phyloP scores from a whole-genome alignment of 1,284 basidiomycete species.

The Ceratobasidium sp. region DNA sequence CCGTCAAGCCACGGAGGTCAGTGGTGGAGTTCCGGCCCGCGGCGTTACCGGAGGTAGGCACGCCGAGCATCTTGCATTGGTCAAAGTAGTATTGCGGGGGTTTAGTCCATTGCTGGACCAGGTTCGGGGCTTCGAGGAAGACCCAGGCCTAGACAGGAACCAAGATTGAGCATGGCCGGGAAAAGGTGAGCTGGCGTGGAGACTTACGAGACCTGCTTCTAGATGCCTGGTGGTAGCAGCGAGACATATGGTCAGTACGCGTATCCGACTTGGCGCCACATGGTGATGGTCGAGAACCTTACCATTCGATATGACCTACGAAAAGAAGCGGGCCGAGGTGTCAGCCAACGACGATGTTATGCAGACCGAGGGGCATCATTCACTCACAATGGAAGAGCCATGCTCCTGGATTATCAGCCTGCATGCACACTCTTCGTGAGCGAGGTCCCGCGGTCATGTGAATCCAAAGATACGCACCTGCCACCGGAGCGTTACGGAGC shows the following conservation, averaged over 20 bases:
- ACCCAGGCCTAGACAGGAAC: constrained; percentile 61
- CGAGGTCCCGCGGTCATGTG: neutral
- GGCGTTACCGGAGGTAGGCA: constrained; percentile 79
- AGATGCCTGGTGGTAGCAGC: constrained; percentile 24
- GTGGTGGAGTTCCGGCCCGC: constrained; percentile 71
- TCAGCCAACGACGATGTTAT: neutral
- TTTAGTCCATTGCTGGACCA: constrained; percentile 61
- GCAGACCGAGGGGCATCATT: neutral
- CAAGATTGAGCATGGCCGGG: neutral
- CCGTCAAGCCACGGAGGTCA: constrained; percentile 69
- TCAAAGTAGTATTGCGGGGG: constrained; percentile 67
- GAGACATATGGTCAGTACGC: neutral
- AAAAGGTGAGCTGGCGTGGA: neutral
- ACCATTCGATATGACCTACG: constrained; percentile 57
- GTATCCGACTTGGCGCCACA: neutral
- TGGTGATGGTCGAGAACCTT: neutral
- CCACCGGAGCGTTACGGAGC: constrained; percentile 70
- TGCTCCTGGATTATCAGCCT: constrained; percentile 82
- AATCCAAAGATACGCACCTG: constrained; percentile 21
- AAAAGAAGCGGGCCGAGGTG: neutral
- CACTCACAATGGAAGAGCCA: constrained; percentile 79
- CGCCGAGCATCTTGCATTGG: constrained; percentile 74
- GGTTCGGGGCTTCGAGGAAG: constrained; percentile 78
- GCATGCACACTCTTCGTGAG: constrained; percentile 2
- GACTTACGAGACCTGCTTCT: constrained; percentile 33